These are phyloP conservation scores for Vitis riparia DNA, from an alignment of 164 flowering plant genomes.

Conservation along the genomic window DNA sequence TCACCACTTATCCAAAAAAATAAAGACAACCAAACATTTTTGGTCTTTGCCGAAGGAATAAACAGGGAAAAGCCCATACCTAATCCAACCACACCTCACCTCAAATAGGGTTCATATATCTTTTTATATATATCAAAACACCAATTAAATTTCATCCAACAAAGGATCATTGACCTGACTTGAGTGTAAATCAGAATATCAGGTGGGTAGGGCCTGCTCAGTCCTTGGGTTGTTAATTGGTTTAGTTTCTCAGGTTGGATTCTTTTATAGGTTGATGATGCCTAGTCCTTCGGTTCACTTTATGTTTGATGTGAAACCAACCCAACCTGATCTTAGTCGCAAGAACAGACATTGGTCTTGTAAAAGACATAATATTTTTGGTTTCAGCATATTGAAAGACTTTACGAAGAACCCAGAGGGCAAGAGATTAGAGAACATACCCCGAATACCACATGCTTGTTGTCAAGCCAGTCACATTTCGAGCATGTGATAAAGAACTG, in stretches of 20 bases:
- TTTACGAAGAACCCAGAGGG: background rate
- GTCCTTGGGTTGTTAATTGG: no score
- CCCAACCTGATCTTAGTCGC: background rate
- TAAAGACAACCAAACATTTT: background rate
- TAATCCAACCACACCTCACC: no score
- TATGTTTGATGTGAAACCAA: background rate
- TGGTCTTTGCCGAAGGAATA: no score
- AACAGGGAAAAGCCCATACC: no score
- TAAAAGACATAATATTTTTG: background rate
- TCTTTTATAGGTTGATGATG: no score
- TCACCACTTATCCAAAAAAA: background rate
- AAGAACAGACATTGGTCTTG: background rate
- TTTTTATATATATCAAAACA: no score
- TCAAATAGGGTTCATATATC: no score
- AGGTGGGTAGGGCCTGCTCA: no score
- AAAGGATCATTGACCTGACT: no score
- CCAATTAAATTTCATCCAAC: no score
- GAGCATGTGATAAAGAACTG: slow-evolving; percentile 53
- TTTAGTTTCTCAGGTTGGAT: no score
- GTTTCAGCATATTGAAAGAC: background rate
- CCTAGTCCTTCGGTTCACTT: background rate
- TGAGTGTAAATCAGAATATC: no score
- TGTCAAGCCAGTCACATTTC: slow-evolving; percentile 97
- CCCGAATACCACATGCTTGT: slow-evolving; percentile 99
- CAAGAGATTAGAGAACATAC: slow-evolving; percentile 37